Evolutionary conservation across 768 basidiomycete genomes (phyloP).

Genomic region (Lepiota brunneoincarnata): DNA sequence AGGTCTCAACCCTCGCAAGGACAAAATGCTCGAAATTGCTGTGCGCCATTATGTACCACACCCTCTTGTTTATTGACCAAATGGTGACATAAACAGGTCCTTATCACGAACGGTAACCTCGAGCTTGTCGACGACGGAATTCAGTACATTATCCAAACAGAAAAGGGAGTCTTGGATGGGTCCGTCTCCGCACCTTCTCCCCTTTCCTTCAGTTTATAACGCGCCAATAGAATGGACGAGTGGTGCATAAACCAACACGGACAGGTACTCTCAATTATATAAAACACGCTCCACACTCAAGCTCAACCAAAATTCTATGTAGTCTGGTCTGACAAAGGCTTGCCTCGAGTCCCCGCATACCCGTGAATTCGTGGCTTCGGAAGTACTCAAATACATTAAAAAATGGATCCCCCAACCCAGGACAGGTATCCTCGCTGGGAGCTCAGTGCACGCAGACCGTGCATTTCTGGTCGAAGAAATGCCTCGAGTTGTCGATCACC

Average conservation of each 20-base stretch:
- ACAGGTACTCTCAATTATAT: slow-evolving; percentile 38
- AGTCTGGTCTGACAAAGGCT: slow-evolving; percentile 82
- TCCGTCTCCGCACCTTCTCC: slow-evolving; percentile 28
- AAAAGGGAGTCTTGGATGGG: slow-evolving; percentile 69
- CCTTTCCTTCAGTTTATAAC: not conserved
- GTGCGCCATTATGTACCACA: slow-evolving; percentile 34
- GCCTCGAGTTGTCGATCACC: slow-evolving; percentile 76
- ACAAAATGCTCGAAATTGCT: slow-evolving; percentile 80
- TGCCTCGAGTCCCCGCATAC: slow-evolving; percentile 73
- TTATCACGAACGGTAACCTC: slow-evolving; percentile 86
- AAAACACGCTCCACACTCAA: not conserved
- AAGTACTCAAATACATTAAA: slow-evolving; percentile 76
- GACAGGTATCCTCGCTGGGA: slow-evolving; percentile 78
- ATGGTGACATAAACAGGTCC: slow-evolving; percentile 43
- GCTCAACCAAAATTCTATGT: slow-evolving; percentile 9
- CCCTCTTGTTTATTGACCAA: not conserved
- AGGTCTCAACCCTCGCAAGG: slow-evolving; percentile 62
- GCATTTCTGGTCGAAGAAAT: slow-evolving; percentile 73
- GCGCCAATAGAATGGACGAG: slow-evolving; percentile 59
- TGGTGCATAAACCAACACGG: slow-evolving; percentile 89
- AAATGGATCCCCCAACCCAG: slow-evolving; percentile 73
- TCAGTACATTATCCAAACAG: slow-evolving; percentile 69
- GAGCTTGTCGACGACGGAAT: slow-evolving; percentile 80
- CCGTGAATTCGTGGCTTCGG: slow-evolving; percentile 52
- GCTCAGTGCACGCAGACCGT: slow-evolving; percentile 80